phyloP scores from a whole-genome alignment of 371 early-diverging fungal genomes.

The Circinella umbellata region DNA sequence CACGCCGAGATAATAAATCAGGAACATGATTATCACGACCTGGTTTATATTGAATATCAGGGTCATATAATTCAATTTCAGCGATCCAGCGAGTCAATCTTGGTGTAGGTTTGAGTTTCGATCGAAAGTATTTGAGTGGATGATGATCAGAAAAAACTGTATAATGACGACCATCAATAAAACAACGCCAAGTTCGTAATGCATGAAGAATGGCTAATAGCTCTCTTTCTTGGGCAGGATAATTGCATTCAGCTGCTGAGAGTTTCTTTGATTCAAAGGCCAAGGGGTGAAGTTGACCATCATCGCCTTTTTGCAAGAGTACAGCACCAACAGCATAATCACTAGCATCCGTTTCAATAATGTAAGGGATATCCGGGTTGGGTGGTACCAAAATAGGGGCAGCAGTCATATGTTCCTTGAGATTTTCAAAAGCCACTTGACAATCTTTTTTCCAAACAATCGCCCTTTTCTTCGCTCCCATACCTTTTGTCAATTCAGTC shows the following conservation, averaged over 20 bases:
- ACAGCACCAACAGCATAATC: constrained; percentile 30
- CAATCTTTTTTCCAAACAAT: constrained; percentile 25
- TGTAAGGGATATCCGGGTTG: constrained; percentile 24
- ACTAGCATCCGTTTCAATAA: not conserved
- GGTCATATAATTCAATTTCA: constrained; percentile 34
- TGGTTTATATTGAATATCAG: constrained; percentile 29
- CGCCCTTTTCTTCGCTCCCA: constrained; percentile 21
- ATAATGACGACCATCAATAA: constrained; percentile 28
- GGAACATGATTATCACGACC: constrained; percentile 24
- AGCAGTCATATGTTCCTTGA: constrained; percentile 18
- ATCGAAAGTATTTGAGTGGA: constrained; percentile 26
- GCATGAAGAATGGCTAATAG: constrained; percentile 39
- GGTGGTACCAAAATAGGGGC: constrained; percentile 33
- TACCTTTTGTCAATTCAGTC: constrained; percentile 36
- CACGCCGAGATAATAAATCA: constrained; percentile 19
- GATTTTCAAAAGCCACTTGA: constrained; percentile 25
- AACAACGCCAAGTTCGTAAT: constrained; percentile 36
- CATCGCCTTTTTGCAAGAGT: constrained; percentile 29
- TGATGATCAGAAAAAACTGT: constrained; percentile 32
- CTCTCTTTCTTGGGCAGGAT: constrained; percentile 47
- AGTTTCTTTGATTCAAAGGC: constrained; percentile 45
- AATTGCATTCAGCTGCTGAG: constrained; percentile 25
- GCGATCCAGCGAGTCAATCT: constrained; percentile 32
- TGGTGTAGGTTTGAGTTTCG: constrained; percentile 30
- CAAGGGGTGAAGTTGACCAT: constrained; percentile 23